A percentile compares a stretch with the other conserved stretches of the same genome.
Evolutionary conservation across 805 yeast species (phyloP).

Genomic region (Lachancea waltii): DNA sequence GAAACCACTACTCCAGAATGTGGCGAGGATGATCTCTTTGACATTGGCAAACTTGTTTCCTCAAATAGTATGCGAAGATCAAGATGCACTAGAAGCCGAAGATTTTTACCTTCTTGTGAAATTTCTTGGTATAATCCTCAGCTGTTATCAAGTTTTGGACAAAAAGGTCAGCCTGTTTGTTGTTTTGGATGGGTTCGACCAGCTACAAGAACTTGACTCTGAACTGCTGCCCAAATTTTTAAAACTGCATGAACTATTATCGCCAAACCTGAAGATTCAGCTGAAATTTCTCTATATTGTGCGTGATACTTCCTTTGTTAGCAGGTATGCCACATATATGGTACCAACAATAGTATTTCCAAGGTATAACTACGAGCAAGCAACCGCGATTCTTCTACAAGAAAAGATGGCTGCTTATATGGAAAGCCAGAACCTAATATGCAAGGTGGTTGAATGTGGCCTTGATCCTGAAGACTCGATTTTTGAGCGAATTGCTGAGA

Average conservation of each 20-base stretch:
- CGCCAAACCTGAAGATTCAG: conserved; percentile 15
- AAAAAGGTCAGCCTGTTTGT: conserved; percentile 15
- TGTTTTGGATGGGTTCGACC: conserved; percentile 30
- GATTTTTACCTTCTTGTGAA: conserved; percentile 25
- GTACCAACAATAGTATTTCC: conserved; percentile 29
- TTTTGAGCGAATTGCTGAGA: conserved; percentile 12
- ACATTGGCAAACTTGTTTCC: conserved; percentile 16
- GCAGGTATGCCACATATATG: conserved; percentile 22
- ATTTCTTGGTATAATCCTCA: conserved; percentile 15
- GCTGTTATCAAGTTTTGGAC: conserved; percentile 10
- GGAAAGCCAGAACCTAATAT: conserved; percentile 10
- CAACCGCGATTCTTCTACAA: conserved; percentile 17
- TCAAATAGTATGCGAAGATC: conserved; percentile 8
- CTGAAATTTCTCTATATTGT: conserved; percentile 24
- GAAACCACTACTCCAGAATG: conserved; percentile 29
- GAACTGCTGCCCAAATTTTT: conserved; percentile 23
- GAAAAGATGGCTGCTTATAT: conserved; percentile 16
- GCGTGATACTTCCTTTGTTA: conserved; percentile 20
- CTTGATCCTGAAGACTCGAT: conserved; percentile 8
- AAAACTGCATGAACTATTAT: conserved; percentile 23
- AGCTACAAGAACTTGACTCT: conserved; percentile 29
- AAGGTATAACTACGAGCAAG: conserved; percentile 22
- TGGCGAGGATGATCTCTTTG: conserved; percentile 21
- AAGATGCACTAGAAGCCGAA: conserved; percentile 29
- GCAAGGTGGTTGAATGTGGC: conserved; percentile 10